Evolutionary conservation across 2,329 filamentous ascomycete genomes (phyloP).

Genomic region (Leptographium galeiforme): DNA sequence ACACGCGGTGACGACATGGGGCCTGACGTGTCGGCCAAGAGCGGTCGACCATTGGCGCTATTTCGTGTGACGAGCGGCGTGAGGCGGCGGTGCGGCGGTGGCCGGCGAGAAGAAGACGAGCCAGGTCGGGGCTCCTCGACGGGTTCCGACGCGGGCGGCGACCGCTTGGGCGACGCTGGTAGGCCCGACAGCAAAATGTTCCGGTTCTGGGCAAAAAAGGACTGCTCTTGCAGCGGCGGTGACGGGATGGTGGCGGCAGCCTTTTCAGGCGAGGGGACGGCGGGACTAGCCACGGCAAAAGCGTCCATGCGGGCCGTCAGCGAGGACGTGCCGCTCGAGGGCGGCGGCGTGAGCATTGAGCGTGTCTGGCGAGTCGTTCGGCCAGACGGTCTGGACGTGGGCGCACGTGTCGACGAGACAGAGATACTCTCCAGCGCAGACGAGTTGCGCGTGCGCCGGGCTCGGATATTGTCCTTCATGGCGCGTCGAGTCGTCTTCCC

Average conservation of each 20-base stretch:
- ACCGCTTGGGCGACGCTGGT: neutral
- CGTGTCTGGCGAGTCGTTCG: neutral
- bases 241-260: neutral
- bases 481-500: neutral
- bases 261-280: neutral
- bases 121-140: neutral
- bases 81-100: neutral
- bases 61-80: slow-evolving; percentile 6
- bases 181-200: slow-evolving; percentile 8
- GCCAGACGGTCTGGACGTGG: neutral
- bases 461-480: neutral
- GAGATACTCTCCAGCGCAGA: neutral
- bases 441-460: neutral
- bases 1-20: slow-evolving; percentile 5
- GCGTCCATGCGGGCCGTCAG: slow-evolving; percentile 5
- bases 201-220: slow-evolving; percentile 9
- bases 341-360: slow-evolving; percentile 7
- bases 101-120: neutral
- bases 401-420: neutral
- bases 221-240: neutral
- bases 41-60: neutral
- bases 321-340: slow-evolving; percentile 2
- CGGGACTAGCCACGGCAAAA: slow-evolving; percentile 5
- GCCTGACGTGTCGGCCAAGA: neutral
- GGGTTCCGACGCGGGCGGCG: neutral